Evolutionary conservation across 192 early-diverging fungal species (phyloP).

Genomic region (Coemansia sp.): DNA sequence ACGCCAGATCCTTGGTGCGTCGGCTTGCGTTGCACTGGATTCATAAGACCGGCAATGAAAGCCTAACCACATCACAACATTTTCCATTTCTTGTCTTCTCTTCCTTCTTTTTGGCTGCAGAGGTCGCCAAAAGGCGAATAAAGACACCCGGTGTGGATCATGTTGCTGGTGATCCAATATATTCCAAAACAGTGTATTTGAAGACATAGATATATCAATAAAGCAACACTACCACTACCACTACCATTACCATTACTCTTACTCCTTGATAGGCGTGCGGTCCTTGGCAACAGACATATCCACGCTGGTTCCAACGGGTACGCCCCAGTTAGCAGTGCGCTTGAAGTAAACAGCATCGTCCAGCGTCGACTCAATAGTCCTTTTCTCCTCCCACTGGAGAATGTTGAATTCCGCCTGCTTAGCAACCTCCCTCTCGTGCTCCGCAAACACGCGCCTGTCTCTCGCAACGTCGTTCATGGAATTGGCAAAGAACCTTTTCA

Average conservation of each 20-base stretch:
- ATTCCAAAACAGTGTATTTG: not conserved
- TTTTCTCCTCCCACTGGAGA: slow-evolving; percentile 46
- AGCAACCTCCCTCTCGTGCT: slow-evolving; percentile 48
- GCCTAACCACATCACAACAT: too few species aligned
- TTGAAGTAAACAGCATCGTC: slow-evolving; percentile 29
- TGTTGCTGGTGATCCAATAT: too few species aligned
- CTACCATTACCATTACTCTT: not conserved
- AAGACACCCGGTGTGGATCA: too few species aligned
- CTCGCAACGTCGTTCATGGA: slow-evolving; percentile 40
- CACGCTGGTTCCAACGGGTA: slow-evolving; percentile 34
- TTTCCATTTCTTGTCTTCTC: too few species aligned
- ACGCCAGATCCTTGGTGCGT: slow-evolving; percentile 76
- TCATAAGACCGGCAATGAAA: slow-evolving; percentile 10
- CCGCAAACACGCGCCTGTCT: slow-evolving; percentile 35
- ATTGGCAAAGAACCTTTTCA: slow-evolving; percentile 46
- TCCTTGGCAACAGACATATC: slow-evolving; percentile 30
- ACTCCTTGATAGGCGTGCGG: slow-evolving; percentile 36
- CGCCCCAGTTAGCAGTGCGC: slow-evolving; percentile 47
- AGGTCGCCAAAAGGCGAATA: too few species aligned
- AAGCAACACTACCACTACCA: not conserved
- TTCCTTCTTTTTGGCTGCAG: too few species aligned
- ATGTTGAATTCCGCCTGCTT: slow-evolving; percentile 46
- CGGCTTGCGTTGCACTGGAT: slow-evolving; percentile 56
- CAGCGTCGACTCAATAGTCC: not conserved
- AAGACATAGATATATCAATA: slow-evolving; percentile 1